Percentiles rank a stretch among this genome's conserved stretches.
Evolutionary conservation across 495 filamentous ascomycete genomes (phyloP).

Genomic region (Aspergillus conjunctus): DNA sequence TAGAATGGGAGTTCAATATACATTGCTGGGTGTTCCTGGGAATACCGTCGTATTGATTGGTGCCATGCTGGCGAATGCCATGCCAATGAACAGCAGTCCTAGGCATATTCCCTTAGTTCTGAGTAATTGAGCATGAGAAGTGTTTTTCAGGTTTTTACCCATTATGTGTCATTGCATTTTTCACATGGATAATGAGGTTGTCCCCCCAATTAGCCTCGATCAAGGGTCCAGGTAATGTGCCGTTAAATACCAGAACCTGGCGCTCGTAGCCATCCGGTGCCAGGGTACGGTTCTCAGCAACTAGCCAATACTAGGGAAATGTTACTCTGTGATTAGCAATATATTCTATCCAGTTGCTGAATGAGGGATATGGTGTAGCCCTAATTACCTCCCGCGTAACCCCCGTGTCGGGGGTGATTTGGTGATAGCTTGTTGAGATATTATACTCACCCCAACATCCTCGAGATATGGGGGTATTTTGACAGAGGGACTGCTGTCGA

Average conservation of each 20-base stretch:
- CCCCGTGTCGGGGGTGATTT: not conserved
- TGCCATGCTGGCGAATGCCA: constrained; percentile 2
- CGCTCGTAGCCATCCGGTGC: constrained; percentile 52
- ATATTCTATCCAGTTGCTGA: too few species aligned
- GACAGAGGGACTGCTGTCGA: not conserved
- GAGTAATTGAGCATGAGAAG: not conserved
- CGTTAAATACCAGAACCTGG: constrained; percentile 42
- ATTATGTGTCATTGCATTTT: not conserved
- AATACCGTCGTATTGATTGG: constrained; percentile 1
- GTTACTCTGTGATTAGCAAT: not conserved
- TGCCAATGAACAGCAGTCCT: constrained; percentile 4
- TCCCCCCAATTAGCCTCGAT: constrained; percentile 24
- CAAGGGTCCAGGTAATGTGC: constrained; percentile 42
- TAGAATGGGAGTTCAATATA: not conserved
- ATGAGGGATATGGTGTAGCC: not conserved
- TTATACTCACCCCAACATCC: not conserved
- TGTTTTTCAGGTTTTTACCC: not conserved
- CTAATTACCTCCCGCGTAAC: not conserved
- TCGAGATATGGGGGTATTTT: not conserved
- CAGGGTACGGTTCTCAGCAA: constrained; percentile 26
- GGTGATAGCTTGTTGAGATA: not conserved
- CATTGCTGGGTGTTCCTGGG: not conserved
- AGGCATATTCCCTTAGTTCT: not conserved
- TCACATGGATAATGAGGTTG: constrained; percentile 1
- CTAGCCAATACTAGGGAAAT: not conserved